These are phyloP conservation scores for Blastobotrys proliferans DNA, from an alignment of 1,139 yeast genomes.

Conservation along the genomic window DNA sequence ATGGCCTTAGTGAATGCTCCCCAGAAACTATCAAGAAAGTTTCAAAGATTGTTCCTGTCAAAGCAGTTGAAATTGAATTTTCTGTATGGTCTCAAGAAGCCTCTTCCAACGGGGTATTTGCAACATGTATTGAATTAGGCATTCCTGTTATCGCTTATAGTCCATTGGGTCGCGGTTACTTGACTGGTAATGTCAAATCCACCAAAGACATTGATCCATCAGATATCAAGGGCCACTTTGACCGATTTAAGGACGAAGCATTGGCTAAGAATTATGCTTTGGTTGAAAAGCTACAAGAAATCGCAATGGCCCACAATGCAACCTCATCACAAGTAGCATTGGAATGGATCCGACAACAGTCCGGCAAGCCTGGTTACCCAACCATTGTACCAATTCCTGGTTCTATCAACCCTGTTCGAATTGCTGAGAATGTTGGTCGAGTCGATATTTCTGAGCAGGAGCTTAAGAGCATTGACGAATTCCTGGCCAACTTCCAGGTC, in stretches of 20 bases:
- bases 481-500: conserved; percentile 40
- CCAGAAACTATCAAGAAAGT: conserved; percentile 59
- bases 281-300: conserved; percentile 43
- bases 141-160: conserved; percentile 75
- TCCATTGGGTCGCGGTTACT: conserved; percentile 72
- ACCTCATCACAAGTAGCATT: conserved; percentile 67
- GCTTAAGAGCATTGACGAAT: conserved; percentile 41
- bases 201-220: conserved; percentile 45
- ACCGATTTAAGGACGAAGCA: conserved; percentile 57
- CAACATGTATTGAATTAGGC: conserved; percentile 47
- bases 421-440: conserved; percentile 52
- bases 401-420: conserved; percentile 55
- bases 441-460: conserved; percentile 51
- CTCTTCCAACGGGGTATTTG: conserved; percentile 55
- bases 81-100: conserved; percentile 63
- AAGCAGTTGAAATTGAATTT: conserved; percentile 71
- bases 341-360: conserved; percentile 54
- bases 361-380: conserved; percentile 42
- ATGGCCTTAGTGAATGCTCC: conserved; percentile 65
- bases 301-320: conserved; percentile 45
- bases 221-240: conserved; percentile 35
- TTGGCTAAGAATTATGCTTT: conserved; percentile 48
- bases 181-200: conserved; percentile 56
- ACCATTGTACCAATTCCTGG: conserved; percentile 76
- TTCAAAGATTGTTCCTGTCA: conserved; percentile 46